These are phyloP conservation scores for Penicillium fimorum DNA, from an alignment of 495 filamentous ascomycete species.

Conservation along the genomic window DNA sequence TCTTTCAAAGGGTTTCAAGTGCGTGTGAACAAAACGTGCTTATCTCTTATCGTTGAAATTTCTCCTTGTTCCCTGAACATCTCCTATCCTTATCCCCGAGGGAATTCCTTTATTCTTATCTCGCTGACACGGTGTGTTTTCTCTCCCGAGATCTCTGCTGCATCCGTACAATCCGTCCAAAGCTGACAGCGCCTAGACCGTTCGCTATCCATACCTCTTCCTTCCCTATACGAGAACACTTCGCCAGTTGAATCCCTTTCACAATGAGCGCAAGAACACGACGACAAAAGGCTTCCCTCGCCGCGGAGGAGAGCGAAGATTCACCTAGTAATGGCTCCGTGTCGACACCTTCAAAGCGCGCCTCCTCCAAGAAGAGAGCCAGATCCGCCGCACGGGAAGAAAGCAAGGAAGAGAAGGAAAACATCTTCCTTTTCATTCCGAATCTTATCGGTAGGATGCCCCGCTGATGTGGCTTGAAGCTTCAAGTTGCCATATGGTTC, in stretches of 20 bases:
- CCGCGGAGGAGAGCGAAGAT: slow-evolving; percentile 38
- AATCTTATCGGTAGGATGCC: slow-evolving; percentile 79
- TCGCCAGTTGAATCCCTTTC: slow-evolving; percentile 5
- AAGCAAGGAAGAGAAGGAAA: slow-evolving; percentile 67
- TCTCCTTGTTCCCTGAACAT: slow-evolving; percentile 6
- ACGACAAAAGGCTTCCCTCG: slow-evolving; percentile 44
- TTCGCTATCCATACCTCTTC: background rate
- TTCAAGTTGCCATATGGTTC: background rate
- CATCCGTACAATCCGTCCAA: background rate
- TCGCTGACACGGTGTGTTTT: background rate
- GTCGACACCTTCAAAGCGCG: slow-evolving; percentile 27
- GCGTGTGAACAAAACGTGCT: slow-evolving; percentile 9
- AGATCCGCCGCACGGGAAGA: slow-evolving; percentile 31
- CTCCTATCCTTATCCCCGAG: slow-evolving; percentile 12
- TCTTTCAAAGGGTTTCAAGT: background rate
- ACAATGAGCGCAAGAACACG: slow-evolving; percentile 45
- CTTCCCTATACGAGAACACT: background rate
- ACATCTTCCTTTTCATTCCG: slow-evolving; percentile 92
- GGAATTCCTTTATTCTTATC: slow-evolving; percentile 6
- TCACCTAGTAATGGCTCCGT: slow-evolving; percentile 33
- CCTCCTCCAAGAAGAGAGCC: slow-evolving; percentile 27
- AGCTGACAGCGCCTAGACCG: background rate
- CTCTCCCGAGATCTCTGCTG: background rate
- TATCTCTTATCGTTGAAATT: slow-evolving; percentile 11
- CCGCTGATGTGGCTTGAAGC: background rate